Evolutionary conservation across 176 grass and related monocot genomes (phyloP), one percentile per base, ranked within the genome.

Genomic region (Ampelocalamus luodianensis): DNA sequence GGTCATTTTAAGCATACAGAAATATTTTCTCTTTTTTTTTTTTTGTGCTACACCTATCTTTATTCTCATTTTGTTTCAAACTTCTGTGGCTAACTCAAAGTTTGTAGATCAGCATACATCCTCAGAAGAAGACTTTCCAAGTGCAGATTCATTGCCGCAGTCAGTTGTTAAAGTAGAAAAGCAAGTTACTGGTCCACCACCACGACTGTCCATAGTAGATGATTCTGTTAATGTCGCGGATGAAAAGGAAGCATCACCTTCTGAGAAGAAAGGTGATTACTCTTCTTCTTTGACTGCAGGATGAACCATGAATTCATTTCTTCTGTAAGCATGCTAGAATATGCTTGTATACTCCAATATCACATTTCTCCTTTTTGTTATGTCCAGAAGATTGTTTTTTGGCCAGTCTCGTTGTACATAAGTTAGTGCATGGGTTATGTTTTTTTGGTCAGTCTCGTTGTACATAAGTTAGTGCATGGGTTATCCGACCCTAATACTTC

Each of bases 111-210:
- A 93, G 40, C 91, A 87, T 80, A 90, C 93, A 32, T 82, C 96
- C 22, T 84, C 82, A 53, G 89, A 90, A 79, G 93, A 98, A 87
- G 93, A 95, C 83, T 93, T 98, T 75, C 87, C 85, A 69, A 91
- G 49, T 82, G 40, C 53, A 53, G 91, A 90, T 44, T 64, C 71
- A 50, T 85, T 90, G n/a, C 53, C 54, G 40, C 49, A 76, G 11
- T 72, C 87, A 77, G 76, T 85, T 65, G 85, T 51, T 87, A 89
- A 88, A 79, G 53, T 83, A 77, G 74, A 65, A 76, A 72, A 87
- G 49, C 86, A 83, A 65, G 66, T 76, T 72, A 53, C 44, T n/a
- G 48, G 26, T n/a, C 90, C 77, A 71, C 83, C 73, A 50, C 87
- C 87, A 55, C 78, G 85, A 42, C 64, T 60, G 89, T 67, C 85